These are phyloP conservation scores for Acanthamoeba sp. DNA, from an alignment of 208 protist genomes.

Conservation along the genomic window DNA sequence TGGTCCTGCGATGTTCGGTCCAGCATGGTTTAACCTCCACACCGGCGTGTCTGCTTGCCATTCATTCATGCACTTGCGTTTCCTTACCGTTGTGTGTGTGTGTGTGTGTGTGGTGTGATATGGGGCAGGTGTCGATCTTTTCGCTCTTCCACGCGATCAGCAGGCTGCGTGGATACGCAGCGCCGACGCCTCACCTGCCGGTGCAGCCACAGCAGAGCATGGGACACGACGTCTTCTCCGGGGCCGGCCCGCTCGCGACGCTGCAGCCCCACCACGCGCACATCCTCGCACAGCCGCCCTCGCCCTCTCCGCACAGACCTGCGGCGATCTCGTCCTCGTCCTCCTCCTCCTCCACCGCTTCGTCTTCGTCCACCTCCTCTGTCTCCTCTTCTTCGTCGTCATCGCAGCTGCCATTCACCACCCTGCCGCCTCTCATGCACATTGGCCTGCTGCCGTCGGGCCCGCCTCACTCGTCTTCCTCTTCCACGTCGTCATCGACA, in stretches of 20 bases:
- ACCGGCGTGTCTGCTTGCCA: too few species aligned
- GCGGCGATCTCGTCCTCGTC: not conserved
- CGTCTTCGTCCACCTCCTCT: not conserved
- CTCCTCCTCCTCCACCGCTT: not conserved
- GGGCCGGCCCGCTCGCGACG: not conserved
- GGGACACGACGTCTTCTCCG: not conserved
- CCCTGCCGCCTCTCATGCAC: not conserved
- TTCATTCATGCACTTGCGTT: not conserved
- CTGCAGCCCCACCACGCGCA: not conserved
- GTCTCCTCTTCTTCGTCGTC: not conserved
- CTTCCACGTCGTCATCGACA: not conserved
- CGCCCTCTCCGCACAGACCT: not conserved
- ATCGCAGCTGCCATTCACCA: not conserved
- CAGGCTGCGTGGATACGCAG: not conserved
- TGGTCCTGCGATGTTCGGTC: not conserved
- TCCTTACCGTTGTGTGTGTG: not conserved
- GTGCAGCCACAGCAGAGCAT: not conserved
- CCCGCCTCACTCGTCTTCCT: not conserved
- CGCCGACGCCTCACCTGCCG: not conserved
- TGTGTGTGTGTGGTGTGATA: too few species aligned
- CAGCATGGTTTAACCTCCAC: not conserved
- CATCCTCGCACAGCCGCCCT: not conserved
- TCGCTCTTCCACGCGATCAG: slow-evolving; percentile 9
- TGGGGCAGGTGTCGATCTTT: not conserved
- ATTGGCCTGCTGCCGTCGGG: not conserved